A percentile compares a stretch with the other conserved stretches of the same genome.
Evolutionary conservation across 208 protist species (phyloP).

Genomic region (Acanthamoeba culbertsoni): DNA sequence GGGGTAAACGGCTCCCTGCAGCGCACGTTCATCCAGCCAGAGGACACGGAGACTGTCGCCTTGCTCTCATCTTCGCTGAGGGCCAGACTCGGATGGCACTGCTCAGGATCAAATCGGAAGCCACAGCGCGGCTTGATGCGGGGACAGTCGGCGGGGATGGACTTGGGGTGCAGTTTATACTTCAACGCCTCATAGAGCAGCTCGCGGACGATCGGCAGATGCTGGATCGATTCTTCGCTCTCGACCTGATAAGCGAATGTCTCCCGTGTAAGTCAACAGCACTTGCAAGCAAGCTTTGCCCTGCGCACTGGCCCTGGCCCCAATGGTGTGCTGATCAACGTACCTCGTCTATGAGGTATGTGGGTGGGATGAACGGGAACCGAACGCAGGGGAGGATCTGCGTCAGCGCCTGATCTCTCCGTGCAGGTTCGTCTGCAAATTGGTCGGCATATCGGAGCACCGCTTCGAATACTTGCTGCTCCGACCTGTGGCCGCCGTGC

Average conservation of each 20-base stretch:
- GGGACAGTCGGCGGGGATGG: not conserved
- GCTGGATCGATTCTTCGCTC: not conserved
- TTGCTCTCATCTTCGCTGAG: not conserved
- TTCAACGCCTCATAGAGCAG: not conserved
- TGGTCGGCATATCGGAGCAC: slow-evolving; percentile 17
- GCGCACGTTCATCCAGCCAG: not conserved
- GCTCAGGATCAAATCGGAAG: not conserved
- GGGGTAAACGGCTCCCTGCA: not conserved
- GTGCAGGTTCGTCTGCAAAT: not conserved
- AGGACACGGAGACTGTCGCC: not conserved
- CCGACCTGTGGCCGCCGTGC: not conserved
- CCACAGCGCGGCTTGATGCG: not conserved
- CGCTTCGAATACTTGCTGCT: slow-evolving; percentile 30
- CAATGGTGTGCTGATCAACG: too few species aligned
- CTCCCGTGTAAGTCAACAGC: not conserved
- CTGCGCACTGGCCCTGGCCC: too few species aligned
- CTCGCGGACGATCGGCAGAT: not conserved
- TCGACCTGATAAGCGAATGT: not conserved
- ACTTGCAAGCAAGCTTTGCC: not conserved
- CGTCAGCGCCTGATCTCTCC: not conserved
- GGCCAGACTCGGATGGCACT: not conserved
- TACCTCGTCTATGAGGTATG: not conserved
- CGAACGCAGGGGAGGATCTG: not conserved
- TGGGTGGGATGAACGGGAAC: not conserved
- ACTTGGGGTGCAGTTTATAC: slow-evolving; percentile 18